phyloP scores from a whole-genome alignment of 2,329 filamentous ascomycete species.

The Verticillium nubilum region DNA sequence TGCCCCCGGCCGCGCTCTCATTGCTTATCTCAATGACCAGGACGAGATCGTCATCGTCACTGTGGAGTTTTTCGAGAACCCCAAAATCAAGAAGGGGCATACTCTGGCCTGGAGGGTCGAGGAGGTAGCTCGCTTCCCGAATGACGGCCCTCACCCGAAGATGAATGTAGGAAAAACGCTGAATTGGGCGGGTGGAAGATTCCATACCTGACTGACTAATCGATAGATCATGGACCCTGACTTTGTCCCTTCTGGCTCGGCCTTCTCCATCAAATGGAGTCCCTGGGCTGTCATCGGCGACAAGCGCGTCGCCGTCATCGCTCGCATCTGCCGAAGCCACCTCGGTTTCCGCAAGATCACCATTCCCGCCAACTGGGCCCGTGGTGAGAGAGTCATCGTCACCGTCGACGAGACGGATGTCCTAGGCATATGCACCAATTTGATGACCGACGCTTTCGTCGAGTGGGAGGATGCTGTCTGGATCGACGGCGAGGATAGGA shows the following conservation, averaged over 20 bases:
- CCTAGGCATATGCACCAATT: constrained; percentile 42
- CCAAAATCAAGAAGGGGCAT: constrained; percentile 4
- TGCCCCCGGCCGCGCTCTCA: constrained; percentile 32
- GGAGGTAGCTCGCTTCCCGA: constrained; percentile 44
- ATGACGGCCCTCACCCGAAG: constrained; percentile 36
- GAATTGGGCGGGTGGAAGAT: too few relatives aligned
- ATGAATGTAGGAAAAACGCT: background rate
- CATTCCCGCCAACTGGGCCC: constrained; percentile 28
- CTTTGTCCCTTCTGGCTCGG: constrained; percentile 40
- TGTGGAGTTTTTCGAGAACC: constrained; percentile 31
- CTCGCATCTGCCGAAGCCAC: constrained; percentile 45
- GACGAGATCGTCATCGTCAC: constrained; percentile 45
- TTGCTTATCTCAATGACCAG: constrained; percentile 47
- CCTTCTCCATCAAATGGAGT: constrained; percentile 48
- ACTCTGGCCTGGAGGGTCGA: constrained; percentile 39
- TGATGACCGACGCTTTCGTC: constrained; percentile 48
- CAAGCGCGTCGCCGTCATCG: constrained; percentile 36
- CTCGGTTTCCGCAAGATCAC: constrained; percentile 50
- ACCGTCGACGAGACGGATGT: constrained; percentile 34
- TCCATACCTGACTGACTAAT: background rate
- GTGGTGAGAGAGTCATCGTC: constrained; percentile 28
- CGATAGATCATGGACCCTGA: constrained; percentile 34
- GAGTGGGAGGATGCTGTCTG: constrained; percentile 49
- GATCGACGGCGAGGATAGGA: constrained; percentile 26
- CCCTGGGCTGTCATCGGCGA: constrained; percentile 38